Evolutionary conservation across 2,329 filamentous ascomycete species (phyloP).

Genomic region (Colletotrichum sojae): DNA sequence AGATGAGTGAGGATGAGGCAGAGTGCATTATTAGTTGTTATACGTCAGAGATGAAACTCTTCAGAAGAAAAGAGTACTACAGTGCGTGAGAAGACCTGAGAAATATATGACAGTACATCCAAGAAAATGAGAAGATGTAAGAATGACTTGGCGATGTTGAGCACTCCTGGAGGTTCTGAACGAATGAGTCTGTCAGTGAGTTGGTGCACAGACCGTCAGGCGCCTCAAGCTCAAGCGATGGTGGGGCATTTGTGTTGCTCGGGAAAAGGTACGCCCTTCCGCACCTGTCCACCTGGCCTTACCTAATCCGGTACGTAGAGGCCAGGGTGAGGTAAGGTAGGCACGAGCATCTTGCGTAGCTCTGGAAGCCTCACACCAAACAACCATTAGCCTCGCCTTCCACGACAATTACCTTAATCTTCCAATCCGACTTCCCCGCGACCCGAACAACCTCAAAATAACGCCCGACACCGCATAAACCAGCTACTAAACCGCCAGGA

Average conservation of each 20-base stretch:
- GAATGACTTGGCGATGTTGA: no score
- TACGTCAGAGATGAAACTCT: no score
- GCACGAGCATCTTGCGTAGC: slow-evolving; percentile 43
- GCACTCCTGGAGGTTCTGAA: no score
- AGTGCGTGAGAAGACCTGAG: no score
- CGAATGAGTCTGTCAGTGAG: neutral
- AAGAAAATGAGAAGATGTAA: no score
- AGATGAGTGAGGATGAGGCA: no score
- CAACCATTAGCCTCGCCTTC: slow-evolving; percentile 33
- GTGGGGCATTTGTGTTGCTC: neutral
- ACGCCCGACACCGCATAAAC: neutral
- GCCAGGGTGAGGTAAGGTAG: slow-evolving; percentile 41
- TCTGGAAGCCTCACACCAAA: slow-evolving; percentile 40
- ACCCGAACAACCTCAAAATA: neutral
- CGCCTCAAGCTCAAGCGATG: neutral
- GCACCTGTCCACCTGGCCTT: slow-evolving; percentile 20
- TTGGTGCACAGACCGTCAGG: neutral
- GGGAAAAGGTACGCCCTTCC: slow-evolving; percentile 40
- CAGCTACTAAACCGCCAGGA: slow-evolving; percentile 58
- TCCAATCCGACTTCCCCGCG: neutral
- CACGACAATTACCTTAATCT: slow-evolving; percentile 3
- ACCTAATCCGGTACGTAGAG: slow-evolving; percentile 36
- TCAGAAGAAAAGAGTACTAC: no score
- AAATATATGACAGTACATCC: no score
- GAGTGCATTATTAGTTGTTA: no score